phyloP scores from a whole-genome alignment of 2,329 filamentous ascomycete genomes.

The Triangularia verruculosa region DNA sequence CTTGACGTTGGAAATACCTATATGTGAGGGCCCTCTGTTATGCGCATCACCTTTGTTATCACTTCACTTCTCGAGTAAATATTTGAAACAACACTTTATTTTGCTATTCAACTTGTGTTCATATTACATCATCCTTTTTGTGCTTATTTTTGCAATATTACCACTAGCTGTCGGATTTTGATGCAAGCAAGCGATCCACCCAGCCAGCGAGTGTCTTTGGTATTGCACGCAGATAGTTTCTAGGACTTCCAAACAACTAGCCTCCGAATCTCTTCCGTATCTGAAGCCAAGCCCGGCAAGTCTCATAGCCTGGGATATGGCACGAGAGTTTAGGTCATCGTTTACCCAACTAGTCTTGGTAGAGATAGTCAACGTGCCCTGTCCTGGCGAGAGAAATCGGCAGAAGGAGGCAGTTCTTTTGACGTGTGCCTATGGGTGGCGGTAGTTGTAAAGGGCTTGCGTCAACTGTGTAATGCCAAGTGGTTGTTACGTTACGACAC shows the following conservation, averaged over 20 bases:
- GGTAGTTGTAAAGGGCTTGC: neutral
- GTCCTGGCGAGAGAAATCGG: neutral
- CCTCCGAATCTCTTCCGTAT: neutral
- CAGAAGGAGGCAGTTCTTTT: neutral
- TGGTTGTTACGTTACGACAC: neutral
- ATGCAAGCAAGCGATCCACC: neutral
- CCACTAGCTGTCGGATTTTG: neutral
- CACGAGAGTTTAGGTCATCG: neutral
- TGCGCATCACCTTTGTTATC: neutral
- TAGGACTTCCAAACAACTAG: neutral
- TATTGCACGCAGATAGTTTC: neutral
- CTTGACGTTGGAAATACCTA: neutral
- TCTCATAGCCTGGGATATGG: neutral
- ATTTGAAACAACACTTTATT: slow-evolving; percentile 8
- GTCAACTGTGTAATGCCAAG: neutral
- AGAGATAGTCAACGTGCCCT: neutral
- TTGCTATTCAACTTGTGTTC: neutral
- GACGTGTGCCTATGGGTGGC: too few species aligned
- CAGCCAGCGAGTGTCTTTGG: neutral
- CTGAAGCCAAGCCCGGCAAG: neutral
- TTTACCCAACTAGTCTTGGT: neutral
- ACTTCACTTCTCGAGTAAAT: neutral
- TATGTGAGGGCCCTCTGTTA: neutral
- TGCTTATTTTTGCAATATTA: neutral
- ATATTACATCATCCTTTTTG: neutral